phyloP scores from a whole-genome alignment of 2,329 filamentous ascomycete genomes.

The Alternaria sp. region DNA sequence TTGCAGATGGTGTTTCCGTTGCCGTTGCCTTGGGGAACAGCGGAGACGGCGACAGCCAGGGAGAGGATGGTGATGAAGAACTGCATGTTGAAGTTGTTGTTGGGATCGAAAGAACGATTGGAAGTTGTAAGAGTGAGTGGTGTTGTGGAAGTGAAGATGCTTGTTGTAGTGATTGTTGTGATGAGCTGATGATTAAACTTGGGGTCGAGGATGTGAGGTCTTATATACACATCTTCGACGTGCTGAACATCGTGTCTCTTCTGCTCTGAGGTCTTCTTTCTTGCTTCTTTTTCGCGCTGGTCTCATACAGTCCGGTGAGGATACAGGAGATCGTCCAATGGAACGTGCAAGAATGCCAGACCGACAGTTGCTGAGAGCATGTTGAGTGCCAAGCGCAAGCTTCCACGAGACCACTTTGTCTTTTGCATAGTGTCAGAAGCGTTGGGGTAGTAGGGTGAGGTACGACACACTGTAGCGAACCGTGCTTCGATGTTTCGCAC shows the following conservation, averaged over 20 bases:
- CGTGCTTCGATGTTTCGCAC: not conserved
- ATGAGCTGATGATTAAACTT: not conserved
- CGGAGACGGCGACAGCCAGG: not conserved
- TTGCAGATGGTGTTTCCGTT: not conserved
- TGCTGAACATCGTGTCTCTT: not conserved
- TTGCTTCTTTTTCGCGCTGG: not conserved
- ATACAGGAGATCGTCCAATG: not conserved
- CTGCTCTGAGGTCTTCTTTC: not conserved
- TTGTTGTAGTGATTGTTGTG: not conserved
- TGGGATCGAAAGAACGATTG: not conserved
- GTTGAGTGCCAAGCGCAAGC: not conserved
- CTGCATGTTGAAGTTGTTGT: not conserved
- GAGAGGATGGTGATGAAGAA: not conserved
- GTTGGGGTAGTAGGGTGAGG: not conserved
- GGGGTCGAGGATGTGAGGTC: not conserved
- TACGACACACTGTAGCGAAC: not conserved
- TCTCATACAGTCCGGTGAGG: not conserved
- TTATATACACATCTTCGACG: not conserved
- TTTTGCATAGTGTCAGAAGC: not conserved
- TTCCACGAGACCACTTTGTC: not conserved
- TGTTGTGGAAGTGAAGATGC: not conserved
- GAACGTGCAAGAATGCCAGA: not conserved
- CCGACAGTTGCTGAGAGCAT: not conserved
- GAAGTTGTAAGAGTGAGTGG: not conserved
- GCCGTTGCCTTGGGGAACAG: not conserved